Evolutionary conservation across 2,329 filamentous ascomycete genomes (phyloP).

Genomic region (Botrytis sinoallii): DNA sequence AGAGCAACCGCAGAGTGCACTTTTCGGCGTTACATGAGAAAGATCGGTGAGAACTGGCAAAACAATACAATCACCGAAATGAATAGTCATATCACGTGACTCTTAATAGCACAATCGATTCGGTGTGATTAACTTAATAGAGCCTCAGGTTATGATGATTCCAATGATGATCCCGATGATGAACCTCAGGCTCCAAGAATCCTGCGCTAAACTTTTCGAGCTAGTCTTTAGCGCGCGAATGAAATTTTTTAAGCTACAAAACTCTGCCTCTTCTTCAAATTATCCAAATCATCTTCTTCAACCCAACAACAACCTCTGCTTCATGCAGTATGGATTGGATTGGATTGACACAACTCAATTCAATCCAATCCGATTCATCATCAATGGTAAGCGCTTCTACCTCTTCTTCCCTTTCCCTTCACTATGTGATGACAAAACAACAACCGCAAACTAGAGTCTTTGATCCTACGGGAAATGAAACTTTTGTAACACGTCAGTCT

Average conservation of each 20-base stretch:
- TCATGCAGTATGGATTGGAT: conserved; percentile 20
- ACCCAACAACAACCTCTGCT: conserved; percentile 25
- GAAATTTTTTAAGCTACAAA: conserved; percentile 18
- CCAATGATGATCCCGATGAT: fast-evolving
- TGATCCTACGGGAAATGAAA: conserved; percentile 84
- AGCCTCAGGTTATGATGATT: too few species aligned
- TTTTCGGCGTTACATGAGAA: background rate
- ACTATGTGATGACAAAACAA: conserved; percentile 73
- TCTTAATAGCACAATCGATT: fast-evolving
- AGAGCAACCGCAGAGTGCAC: too few species aligned
- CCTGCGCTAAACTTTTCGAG: background rate
- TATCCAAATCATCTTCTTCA: background rate
- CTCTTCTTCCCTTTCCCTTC: conserved; percentile 26
- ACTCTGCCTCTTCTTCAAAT: background rate
- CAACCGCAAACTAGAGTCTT: conserved; percentile 98
- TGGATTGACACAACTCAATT: background rate
- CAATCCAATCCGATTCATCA: background rate
- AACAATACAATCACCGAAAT: background rate
- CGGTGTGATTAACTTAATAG: background rate
- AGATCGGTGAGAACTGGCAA: background rate
- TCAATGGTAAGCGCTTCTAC: conserved; percentile 28
- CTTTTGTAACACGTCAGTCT: conserved; percentile 91
- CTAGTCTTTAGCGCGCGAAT: conserved; percentile 13
- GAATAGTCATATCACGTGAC: background rate
- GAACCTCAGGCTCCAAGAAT: background rate